Evolutionary conservation across 2,329 filamentous ascomycete species (phyloP).

Genomic region (Berkeleyomyces rouxiae): DNA sequence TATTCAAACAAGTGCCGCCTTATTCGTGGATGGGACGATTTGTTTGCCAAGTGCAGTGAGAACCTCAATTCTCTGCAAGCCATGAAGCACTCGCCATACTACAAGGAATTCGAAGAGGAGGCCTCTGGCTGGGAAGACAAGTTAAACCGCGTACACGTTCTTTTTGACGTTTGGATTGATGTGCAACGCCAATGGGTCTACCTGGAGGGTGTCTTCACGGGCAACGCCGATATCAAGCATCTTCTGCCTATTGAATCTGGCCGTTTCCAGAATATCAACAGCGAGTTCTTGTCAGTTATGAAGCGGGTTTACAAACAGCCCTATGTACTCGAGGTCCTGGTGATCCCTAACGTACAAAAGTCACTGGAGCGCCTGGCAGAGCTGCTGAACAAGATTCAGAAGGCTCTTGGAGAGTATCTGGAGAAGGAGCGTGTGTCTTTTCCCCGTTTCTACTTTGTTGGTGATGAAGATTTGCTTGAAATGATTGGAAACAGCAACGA

Average conservation of each 20-base stretch:
- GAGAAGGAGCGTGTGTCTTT: constrained; percentile 96
- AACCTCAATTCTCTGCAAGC: constrained; percentile 94
- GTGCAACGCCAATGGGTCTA: constrained; percentile 99
- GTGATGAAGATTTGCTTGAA: constrained; percentile 92
- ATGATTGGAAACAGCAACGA: constrained; percentile 99
- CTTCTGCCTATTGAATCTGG: constrained; percentile 90
- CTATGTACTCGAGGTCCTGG: constrained; percentile 86
- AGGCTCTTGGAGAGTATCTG: constrained; percentile 93
- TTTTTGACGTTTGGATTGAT: constrained; percentile 99
- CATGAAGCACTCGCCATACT: constrained; percentile 98
- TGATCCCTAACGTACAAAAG: constrained; percentile 90
- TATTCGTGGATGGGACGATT: constrained; percentile 93
- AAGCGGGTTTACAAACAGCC: constrained; percentile 98
- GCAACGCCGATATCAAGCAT: constrained; percentile 97
- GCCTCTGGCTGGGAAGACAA: constrained; percentile 96
- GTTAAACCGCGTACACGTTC: constrained; percentile 86
- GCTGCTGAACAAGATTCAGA: constrained; percentile 95
- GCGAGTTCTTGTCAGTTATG: constrained; percentile 97
- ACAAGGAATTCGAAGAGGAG: constrained; percentile 98
- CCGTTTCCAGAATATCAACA: constrained; percentile 98
- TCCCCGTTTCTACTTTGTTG: constrained; percentile 97
- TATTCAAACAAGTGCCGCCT: constrained; percentile 98
- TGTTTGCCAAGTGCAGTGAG: constrained; percentile 97
- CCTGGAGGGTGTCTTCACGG: constrained; percentile 94
- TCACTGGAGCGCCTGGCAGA: constrained; percentile 92